Evolutionary conservation across 192 early-diverging fungal genomes (phyloP).

Genomic region (Kappamyces sp.): DNA sequence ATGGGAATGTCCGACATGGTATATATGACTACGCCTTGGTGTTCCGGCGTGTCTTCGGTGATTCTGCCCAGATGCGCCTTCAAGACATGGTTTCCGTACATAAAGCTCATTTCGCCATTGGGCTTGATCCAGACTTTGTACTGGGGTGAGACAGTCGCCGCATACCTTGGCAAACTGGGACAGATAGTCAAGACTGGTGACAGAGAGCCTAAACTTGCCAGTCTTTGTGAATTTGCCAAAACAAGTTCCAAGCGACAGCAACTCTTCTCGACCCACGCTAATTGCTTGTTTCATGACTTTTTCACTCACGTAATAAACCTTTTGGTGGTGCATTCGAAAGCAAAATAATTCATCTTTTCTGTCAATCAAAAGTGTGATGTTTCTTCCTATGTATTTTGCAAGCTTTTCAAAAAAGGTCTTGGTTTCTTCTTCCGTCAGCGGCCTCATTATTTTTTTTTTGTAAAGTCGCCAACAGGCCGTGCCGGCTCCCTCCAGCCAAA

Average conservation of each 20-base stretch:
- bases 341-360: constrained; percentile 94
- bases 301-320: constrained; percentile 98
- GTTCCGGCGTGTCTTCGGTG: constrained; percentile 97
- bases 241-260: constrained; percentile 89
- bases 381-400: constrained; percentile 95
- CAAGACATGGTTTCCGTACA: constrained; percentile 96
- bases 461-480: no score
- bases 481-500: no score
- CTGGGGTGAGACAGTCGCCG: constrained; percentile 31
- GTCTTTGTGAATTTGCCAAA: constrained; percentile 99
- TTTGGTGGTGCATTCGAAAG: constrained; percentile 89
- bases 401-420: constrained; percentile 97
- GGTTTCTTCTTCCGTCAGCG: constrained; percentile 94
- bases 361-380: constrained; percentile 92
- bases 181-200: constrained; percentile 86
- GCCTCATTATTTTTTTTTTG: constrained; percentile 81
- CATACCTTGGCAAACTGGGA: constrained; percentile 88
- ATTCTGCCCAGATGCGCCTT: constrained; percentile 96
- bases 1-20: constrained; percentile 91
- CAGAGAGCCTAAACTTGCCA: constrained; percentile 90
- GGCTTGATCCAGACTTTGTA: constrained; percentile 99
- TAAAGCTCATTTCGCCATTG: constrained; percentile 96
- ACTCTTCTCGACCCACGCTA: constrained; percentile 74
- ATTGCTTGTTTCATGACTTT: constrained; percentile 83
- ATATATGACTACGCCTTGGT: constrained; percentile 92